These are phyloP conservation scores for Thermochaetoides dissita DNA, from an alignment of 2,329 filamentous ascomycete species.

Conservation along the genomic window DNA sequence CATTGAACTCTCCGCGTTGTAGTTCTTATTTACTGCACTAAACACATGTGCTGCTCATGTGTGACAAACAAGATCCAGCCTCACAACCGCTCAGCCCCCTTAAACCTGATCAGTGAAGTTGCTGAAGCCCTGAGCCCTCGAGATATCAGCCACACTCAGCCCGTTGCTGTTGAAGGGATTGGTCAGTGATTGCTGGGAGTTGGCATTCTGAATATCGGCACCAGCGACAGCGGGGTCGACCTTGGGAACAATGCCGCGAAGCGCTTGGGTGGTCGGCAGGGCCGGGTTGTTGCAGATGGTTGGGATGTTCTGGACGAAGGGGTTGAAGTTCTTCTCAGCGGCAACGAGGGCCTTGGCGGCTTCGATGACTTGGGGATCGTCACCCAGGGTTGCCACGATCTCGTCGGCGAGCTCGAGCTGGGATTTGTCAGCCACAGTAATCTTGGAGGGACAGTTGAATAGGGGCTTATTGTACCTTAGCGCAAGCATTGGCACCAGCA, in stretches of 20 bases:
- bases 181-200: slow-evolving; percentile 36
- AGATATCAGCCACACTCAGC: slow-evolving; percentile 51
- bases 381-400: slow-evolving; percentile 48
- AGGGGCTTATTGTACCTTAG: slow-evolving; percentile 30
- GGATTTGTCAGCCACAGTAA: slow-evolving; percentile 7
- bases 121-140: slow-evolving; percentile 46
- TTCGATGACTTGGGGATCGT: slow-evolving; percentile 42
- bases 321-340: slow-evolving; percentile 63
- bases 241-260: slow-evolving; percentile 53
- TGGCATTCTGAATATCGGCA: slow-evolving; percentile 44
- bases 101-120: slow-evolving; percentile 36
- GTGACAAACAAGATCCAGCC: neutral
- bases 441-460: neutral
- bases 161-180: slow-evolving; percentile 45
- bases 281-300: slow-evolving; percentile 50
- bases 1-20: no score
- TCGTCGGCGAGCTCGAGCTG: slow-evolving; percentile 49
- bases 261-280: slow-evolving; percentile 44
- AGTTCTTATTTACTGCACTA: no score
- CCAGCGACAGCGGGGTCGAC: slow-evolving; percentile 50
- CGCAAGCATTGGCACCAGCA: slow-evolving; percentile 51
- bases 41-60: no score
- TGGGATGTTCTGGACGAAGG: slow-evolving; percentile 43
- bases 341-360: slow-evolving; percentile 50
- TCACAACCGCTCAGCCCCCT: neutral